Evolutionary conservation across 108 stramenopile genomes (phyloP), one percentile per base, ranked within the genome.

Genomic region (Pseudonitzschia multiseries): DNA sequence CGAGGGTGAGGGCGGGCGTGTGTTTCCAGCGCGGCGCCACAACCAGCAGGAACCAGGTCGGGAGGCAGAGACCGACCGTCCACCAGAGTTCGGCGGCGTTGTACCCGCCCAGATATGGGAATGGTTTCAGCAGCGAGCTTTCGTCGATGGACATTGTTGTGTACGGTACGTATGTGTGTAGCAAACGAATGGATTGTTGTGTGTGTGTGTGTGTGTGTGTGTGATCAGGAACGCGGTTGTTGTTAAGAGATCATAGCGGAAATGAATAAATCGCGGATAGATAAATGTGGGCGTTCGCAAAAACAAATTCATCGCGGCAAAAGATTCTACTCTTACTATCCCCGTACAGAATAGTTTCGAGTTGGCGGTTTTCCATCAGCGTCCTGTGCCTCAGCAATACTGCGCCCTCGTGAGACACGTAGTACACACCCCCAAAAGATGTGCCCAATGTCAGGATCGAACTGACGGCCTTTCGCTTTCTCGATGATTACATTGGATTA

Each of bases 71-170:
- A 71, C 75, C 75, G 41, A 41, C n/a, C 4, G 62, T 46, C 20
- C 53, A 52, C 69, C 69, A 80, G n/a, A 80, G 69, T 0, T 80
- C 74, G 18, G 31, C 44, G 9, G 74, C 79, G 64, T 69, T 76
- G 32, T 52, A 56, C 2, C 70, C 75, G 12, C 78, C 78, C 4
- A 79, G 69, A 13, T 74, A 54, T 18, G 21, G 14, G 64, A 20
- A 41, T 65, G 64, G 64, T 65, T 65, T 40, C 40, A n/a, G n/a
- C n/a, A n/a, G n/a, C n/a, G 29, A 21, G 15, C 64, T 21, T 65
- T 65, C 64, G 29, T 14, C 36, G 33, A 4, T 41, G 15, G 41
- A 18, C 64, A 65, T 65, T 17, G 64, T n/a, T n/a, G n/a, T n/a
- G n/a, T n/a, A n/a, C n/a, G n/a, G n/a, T n/a, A n/a, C n/a, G n/a